Conservation (phyloP, 176 grass and related monocot species). For the Musa itinerans region DNA sequence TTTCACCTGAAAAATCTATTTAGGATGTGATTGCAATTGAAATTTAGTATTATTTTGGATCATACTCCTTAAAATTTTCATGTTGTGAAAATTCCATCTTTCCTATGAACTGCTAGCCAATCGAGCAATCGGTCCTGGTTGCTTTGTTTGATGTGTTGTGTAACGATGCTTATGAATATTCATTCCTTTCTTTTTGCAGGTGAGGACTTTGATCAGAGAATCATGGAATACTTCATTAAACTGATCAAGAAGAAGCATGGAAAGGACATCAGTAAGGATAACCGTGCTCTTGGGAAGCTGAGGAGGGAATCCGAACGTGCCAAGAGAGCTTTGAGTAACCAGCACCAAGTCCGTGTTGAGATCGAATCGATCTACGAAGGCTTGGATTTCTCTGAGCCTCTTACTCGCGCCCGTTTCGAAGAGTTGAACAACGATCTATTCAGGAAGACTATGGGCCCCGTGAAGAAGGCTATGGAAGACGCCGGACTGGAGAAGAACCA, state of each 20-base stretch:
- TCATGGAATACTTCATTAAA: conserved; percentile 65
- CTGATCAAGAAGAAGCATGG: conserved; percentile 52
- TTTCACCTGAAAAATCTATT: too few relatives aligned
- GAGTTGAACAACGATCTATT: conserved; percentile 67
- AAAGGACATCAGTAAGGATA: conserved; percentile 49
- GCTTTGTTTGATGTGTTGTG: not conserved
- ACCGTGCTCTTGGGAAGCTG: conserved; percentile 46
- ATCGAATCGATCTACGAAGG: conserved; percentile 48
- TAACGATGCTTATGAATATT: too few relatives aligned
- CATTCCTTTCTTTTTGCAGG: not conserved
- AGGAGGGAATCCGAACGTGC: conserved; percentile 57
- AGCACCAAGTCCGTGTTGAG: conserved; percentile 57
- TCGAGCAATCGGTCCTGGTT: not conserved
- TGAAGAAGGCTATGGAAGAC: conserved; percentile 66
- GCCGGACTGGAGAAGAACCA: conserved; percentile 48
- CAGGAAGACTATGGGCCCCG: conserved; percentile 66
- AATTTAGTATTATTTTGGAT: too few relatives aligned
- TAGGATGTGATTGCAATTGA: too few relatives aligned
- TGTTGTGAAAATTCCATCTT: not conserved
- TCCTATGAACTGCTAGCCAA: not conserved
- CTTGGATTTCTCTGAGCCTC: conserved; percentile 53
- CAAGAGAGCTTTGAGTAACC: conserved; percentile 62
- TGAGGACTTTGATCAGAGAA: conserved; percentile 72
- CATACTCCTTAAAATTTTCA: not conserved
- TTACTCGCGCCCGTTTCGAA: conserved; percentile 52